phyloP scores from a whole-genome alignment of 768 basidiomycete species.

The Tylopilus sp. region DNA sequence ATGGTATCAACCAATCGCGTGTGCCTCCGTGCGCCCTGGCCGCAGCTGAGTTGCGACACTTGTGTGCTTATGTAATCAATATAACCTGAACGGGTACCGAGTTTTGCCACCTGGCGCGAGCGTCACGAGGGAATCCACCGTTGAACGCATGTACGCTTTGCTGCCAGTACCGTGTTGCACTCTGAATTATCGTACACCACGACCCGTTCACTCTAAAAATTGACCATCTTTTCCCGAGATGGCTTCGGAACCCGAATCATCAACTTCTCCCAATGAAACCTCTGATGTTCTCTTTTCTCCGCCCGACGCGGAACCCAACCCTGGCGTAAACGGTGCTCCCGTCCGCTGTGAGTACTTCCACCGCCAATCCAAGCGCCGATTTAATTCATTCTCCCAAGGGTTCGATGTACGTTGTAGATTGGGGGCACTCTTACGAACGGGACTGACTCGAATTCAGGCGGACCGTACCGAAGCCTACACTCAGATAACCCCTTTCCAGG shows the following conservation, averaged over 20 bases:
- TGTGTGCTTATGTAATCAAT: slow-evolving; percentile 9
- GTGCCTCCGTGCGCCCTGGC: neutral
- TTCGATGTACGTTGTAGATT: slow-evolving; percentile 65
- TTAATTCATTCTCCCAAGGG: slow-evolving; percentile 45
- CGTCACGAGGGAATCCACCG: neutral
- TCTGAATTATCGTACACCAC: neutral
- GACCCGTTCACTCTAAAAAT: neutral
- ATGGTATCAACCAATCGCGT: neutral
- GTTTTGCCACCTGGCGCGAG: slow-evolving; percentile 1
- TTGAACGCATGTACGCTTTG: neutral
- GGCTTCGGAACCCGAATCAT: slow-evolving; percentile 25
- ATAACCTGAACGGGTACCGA: neutral
- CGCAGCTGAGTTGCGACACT: slow-evolving; percentile 11
- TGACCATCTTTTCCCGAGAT: slow-evolving; percentile 5
- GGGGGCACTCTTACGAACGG: slow-evolving; percentile 8
- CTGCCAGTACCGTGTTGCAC: neutral
- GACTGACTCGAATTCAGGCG: slow-evolving; percentile 46
- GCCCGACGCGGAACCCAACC: slow-evolving; percentile 60
- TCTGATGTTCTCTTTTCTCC: slow-evolving; percentile 52
- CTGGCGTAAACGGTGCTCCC: slow-evolving; percentile 69
- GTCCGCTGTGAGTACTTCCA: slow-evolving; percentile 66
- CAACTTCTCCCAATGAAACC: slow-evolving; percentile 52
- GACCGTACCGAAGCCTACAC: slow-evolving; percentile 83
- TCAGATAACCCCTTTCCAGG: slow-evolving; percentile 78
- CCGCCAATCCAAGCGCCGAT: neutral